Conservation (phyloP, 1,139 yeast species). For the Taiozyma sp. region DNA sequence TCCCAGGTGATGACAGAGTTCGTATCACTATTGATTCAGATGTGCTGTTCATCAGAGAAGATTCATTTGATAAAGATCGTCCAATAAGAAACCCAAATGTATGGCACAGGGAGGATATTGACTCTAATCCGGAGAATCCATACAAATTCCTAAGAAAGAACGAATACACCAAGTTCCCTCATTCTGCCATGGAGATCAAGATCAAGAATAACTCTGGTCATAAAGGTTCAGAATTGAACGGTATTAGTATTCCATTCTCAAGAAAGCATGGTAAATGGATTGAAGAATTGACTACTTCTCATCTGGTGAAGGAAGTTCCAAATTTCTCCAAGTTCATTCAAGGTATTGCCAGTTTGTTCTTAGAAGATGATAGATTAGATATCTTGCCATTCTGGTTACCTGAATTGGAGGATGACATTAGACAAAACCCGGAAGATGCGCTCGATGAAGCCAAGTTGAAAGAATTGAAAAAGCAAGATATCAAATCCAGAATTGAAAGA, state of each 20-base stretch:
- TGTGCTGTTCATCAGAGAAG: conserved; percentile 84
- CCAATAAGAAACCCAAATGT: conserved; percentile 85
- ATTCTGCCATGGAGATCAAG: conserved; percentile 87
- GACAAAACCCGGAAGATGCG: conserved; percentile 72
- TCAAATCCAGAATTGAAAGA: conserved; percentile 35
- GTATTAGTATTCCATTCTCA: conserved; percentile 31
- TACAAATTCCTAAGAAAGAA: conserved; percentile 76
- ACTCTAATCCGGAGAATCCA: conserved; percentile 67
- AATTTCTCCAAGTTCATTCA: conserved; percentile 96
- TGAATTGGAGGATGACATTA: conserved; percentile 78
- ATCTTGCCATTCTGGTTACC: conserved; percentile 93
- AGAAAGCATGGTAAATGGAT: conserved; percentile 70
- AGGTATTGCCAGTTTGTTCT: conserved; percentile 83
- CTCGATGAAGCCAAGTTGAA: conserved; percentile 50
- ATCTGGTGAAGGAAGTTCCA: conserved; percentile 97
- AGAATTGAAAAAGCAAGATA: conserved; percentile 39
- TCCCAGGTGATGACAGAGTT: conserved; percentile 93
- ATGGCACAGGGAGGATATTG: conserved; percentile 95
- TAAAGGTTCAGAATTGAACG: conserved; percentile 20
- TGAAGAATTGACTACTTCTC: conserved; percentile 77
- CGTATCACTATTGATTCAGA: conserved; percentile 89
- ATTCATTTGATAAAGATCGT: conserved; percentile 73
- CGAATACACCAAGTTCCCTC: conserved; percentile 83
- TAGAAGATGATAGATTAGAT: conserved; percentile 88
- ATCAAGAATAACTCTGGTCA: conserved; percentile 40